Evolutionary conservation across 164 flowering plant genomes (phyloP).

Genomic region (Stephania cephalantha): DNA sequence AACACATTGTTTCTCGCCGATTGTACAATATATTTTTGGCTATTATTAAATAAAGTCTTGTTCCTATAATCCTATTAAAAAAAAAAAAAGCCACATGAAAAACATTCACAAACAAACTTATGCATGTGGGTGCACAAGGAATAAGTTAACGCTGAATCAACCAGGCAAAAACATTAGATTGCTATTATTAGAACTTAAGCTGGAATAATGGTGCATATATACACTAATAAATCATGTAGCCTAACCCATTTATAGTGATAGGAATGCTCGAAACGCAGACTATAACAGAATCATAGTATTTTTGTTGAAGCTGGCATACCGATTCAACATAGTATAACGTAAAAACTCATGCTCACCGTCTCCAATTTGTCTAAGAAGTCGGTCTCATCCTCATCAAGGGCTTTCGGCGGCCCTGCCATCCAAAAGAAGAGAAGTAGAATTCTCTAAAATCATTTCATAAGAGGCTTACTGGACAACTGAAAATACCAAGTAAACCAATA

Average conservation of each 20-base stretch:
- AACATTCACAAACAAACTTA: not conserved
- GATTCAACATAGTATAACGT: conserved; percentile 12
- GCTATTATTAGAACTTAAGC: not conserved
- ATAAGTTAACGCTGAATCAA: no score
- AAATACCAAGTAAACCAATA: not conserved
- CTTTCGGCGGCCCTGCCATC: conserved; percentile 91
- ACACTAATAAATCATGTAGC: not conserved
- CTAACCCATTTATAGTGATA: no score
- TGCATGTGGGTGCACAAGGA: not conserved
- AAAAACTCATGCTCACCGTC: conserved; percentile 49
- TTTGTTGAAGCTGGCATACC: conserved; percentile 18
- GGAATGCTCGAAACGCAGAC: not conserved
- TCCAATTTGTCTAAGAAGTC: conserved; percentile 85
- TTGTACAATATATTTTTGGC: no score
- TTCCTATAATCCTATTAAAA: no score
- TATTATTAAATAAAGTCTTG: no score
- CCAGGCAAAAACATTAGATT: no score
- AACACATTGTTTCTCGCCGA: no score
- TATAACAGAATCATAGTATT: conserved; percentile 4
- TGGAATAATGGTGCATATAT: not conserved
- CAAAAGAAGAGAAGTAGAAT: not conserved
- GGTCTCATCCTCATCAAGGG: conserved; percentile 94
- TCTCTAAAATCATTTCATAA: not conserved
- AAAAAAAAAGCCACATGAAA: not conserved
- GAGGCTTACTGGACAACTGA: not conserved